These are phyloP conservation scores for Mollisia scopiformis DNA, from an alignment of 2,329 filamentous ascomycete genomes.

Conservation along the genomic window DNA sequence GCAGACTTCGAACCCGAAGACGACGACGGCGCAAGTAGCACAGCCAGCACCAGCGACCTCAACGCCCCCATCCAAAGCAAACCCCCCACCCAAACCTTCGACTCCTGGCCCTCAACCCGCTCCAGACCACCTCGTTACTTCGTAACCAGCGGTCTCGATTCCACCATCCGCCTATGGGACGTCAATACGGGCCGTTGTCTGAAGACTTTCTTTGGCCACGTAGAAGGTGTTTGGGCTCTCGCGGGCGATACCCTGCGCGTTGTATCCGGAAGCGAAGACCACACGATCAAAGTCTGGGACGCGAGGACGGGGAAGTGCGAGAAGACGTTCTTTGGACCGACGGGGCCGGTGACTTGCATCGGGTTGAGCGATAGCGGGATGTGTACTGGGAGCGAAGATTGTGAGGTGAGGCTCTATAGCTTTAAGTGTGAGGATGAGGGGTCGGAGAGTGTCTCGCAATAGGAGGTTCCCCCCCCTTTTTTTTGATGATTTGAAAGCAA, in stretches of 20 bases:
- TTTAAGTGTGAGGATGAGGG: slow-evolving; percentile 48
- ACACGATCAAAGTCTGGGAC: slow-evolving; percentile 96
- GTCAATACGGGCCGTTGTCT: slow-evolving; percentile 79
- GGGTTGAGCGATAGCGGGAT: slow-evolving; percentile 88
- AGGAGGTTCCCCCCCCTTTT: no score
- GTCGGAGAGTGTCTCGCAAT: no score
- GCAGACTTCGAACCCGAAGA: slow-evolving; percentile 51
- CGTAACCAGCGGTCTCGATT: slow-evolving; percentile 88
- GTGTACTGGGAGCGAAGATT: slow-evolving; percentile 91
- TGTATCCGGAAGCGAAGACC: slow-evolving; percentile 88
- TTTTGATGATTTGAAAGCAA: no score
- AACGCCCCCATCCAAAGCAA: slow-evolving; percentile 16
- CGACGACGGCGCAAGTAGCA: slow-evolving; percentile 42
- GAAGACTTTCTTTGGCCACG: slow-evolving; percentile 92
- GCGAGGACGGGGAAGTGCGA: slow-evolving; percentile 89
- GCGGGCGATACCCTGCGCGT: slow-evolving; percentile 86
- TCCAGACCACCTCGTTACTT: slow-evolving; percentile 86
- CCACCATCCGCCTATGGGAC: slow-evolving; percentile 92
- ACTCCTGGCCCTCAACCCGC: slow-evolving; percentile 66
- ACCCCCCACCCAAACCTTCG: slow-evolving; percentile 13
- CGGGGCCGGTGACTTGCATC: slow-evolving; percentile 90
- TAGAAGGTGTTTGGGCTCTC: slow-evolving; percentile 94
- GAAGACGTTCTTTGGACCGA: slow-evolving; percentile 87
- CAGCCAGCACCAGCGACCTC: slow-evolving; percentile 22
- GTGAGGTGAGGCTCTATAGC: slow-evolving; percentile 83